A percentile compares a stretch with the other conserved stretches of the same genome.
These are phyloP conservation scores for Backusella sp. DNA, from an alignment of 192 early-diverging fungal species.

Conservation along the genomic window DNA sequence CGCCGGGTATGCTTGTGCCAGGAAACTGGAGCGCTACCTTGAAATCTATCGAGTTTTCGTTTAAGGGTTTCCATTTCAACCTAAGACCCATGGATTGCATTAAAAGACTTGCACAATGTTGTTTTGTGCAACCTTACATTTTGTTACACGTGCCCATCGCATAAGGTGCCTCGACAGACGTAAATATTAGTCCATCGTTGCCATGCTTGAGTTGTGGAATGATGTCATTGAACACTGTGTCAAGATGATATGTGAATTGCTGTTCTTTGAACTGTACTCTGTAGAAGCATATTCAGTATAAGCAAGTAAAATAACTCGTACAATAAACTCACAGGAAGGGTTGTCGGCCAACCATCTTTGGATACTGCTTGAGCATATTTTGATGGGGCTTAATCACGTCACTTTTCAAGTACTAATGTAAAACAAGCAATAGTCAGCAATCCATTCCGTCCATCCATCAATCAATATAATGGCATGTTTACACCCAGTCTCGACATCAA, in stretches of 20 bases:
- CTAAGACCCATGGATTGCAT: conserved; percentile 37
- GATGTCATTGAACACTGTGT: conserved; percentile 51
- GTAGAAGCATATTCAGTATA: background rate
- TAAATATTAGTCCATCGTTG: conserved; percentile 78
- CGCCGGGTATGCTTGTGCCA: conserved; percentile 25
- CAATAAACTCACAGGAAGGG: conserved; percentile 53
- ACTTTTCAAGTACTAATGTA: conserved; percentile 56
- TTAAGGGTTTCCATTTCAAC: conserved; percentile 85
- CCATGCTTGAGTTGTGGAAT: conserved; percentile 66
- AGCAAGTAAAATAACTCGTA: background rate
- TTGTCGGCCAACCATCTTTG: conserved; percentile 34
- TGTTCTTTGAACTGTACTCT: conserved; percentile 69
- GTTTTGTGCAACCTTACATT: conserved; percentile 47
- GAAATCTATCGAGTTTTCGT: conserved; percentile 83
- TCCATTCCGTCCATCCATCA: background rate
- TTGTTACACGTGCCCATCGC: conserved; percentile 61
- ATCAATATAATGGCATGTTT: conserved; percentile 24
- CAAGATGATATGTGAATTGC: conserved; percentile 62
- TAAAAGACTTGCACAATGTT: background rate
- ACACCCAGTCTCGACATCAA: conserved; percentile 74
- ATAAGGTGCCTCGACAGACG: conserved; percentile 61
- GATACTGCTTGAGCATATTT: conserved; percentile 40
- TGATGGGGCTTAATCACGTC: conserved; percentile 68
- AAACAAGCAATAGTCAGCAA: background rate
- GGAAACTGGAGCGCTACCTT: conserved; percentile 42